These are phyloP conservation scores for Gossypium aridum DNA, from an alignment of 441 rosid species.

Conservation along the genomic window DNA sequence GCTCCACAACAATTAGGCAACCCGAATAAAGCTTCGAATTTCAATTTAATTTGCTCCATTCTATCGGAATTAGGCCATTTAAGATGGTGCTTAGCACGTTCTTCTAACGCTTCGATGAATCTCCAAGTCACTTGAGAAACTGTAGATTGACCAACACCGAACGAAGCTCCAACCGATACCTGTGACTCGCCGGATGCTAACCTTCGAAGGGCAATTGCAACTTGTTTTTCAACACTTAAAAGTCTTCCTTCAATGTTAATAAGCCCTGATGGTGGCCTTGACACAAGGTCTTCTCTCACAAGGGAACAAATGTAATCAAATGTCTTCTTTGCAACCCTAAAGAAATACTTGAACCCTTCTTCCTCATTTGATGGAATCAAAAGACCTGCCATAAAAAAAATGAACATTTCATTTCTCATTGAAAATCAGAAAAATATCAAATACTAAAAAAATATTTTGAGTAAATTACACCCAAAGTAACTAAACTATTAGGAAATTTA, in stretches of 20 bases:
- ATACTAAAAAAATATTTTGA: background rate
- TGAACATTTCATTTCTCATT: background rate
- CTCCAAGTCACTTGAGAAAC: conserved; percentile 98
- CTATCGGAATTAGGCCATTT: conserved; percentile 70
- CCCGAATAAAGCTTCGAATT: conserved; percentile 51
- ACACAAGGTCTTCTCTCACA: conserved; percentile 81
- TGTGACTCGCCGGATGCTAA: conserved; percentile 95
- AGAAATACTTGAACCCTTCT: conserved; percentile 81
- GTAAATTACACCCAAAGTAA: no score
- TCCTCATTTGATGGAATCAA: conserved; percentile 54
- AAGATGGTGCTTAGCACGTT: conserved; percentile 78
- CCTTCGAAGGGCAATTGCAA: conserved; percentile 81
- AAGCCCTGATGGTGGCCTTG: conserved; percentile 91
- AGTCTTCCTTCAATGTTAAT: conserved; percentile 96
- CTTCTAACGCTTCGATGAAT: conserved; percentile 89
- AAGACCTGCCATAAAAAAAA: conserved; percentile 22
- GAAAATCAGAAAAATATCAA: background rate
- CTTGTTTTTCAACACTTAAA: conserved; percentile 92
- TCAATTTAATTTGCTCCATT: conserved; percentile 60
- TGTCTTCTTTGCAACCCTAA: conserved; percentile 73
- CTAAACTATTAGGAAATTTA: no score
- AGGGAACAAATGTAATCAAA: conserved; percentile 82
- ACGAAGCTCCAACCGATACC: conserved; percentile 89
- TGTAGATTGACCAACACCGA: conserved; percentile 91
- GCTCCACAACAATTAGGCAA: conserved; percentile 91